phyloP scores from a whole-genome alignment of 352 stramenopile genomes.

The Peronospora belbahrii region DNA sequence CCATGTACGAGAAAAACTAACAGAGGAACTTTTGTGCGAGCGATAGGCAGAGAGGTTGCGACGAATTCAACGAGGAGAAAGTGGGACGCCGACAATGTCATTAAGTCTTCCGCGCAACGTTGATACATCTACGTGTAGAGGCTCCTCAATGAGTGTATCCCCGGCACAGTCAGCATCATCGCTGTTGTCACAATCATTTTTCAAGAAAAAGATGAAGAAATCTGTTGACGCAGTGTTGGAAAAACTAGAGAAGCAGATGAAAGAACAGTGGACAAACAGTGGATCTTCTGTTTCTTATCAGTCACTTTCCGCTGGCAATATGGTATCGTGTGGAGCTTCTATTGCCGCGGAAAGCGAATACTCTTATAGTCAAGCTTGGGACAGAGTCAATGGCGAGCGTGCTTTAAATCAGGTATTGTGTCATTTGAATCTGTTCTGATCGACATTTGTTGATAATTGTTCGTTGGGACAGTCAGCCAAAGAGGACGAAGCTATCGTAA shows the following conservation, averaged over 20 bases:
- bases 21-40: neutral
- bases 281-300: neutral
- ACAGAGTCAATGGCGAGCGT: neutral
- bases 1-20: neutral
- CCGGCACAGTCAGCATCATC: slow-evolving; percentile 37
- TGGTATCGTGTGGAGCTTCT: slow-evolving; percentile 36
- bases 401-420: slow-evolving; percentile 14
- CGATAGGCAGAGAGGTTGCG: slow-evolving; percentile 60
- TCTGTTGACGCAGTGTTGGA: slow-evolving; percentile 51
- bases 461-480: slow-evolving; percentile 8
- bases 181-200: slow-evolving; percentile 76
- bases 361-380: slow-evolving; percentile 42
- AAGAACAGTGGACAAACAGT: slow-evolving; percentile 5
- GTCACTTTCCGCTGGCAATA: slow-evolving; percentile 9
- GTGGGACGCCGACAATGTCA: slow-evolving; percentile 38
- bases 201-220: slow-evolving; percentile 67
- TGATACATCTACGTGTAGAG: neutral
- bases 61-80: slow-evolving; percentile 42
- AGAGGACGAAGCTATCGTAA: slow-evolving; percentile 47
- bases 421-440: neutral
- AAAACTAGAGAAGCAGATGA: slow-evolving; percentile 26
- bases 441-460: neutral
- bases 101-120: slow-evolving; percentile 45
- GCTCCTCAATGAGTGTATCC: slow-evolving; percentile 13
- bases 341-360: slow-evolving; percentile 41